Base-by-base conservation (phyloP, 441 rosid genomes). In the Croton setiger region DNA sequence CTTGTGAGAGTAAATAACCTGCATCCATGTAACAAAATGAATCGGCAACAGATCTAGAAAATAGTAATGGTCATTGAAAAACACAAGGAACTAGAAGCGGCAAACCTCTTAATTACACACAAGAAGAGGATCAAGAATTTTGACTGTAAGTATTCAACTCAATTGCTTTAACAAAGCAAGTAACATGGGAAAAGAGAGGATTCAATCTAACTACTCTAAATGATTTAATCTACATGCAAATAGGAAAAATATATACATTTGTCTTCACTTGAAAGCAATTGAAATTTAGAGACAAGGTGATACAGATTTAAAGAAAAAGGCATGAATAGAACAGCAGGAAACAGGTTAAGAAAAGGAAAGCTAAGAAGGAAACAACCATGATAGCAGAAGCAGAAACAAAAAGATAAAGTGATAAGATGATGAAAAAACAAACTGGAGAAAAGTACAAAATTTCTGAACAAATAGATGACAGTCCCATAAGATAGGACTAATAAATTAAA, bases 401-500 rank as follows among this genome's bases (percentile, higher is more conserved):
- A 69, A 66, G 81, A 78, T 73, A 73, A 75, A 72, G 59, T 66
- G 80, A 78, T 78, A 68, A 76, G 81, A 74, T 53, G 72, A 73
- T 69, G 64, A n/a, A 64, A 68, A 23, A 64, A 47, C 66, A 5
- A 54, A 61, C 69, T 6, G 35, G 13, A 73, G 65, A 77, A 70
- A 67, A 74, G 14, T 65, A 63, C 75, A n/a, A 79, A 75, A 81
- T 20, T 12, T 44, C 48, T 33, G 20, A 57, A 27, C 37, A 27
- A 70, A 48, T 43, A 64, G 67, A 57, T 37, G 37, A 17, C 62
- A 45, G n/a, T 20, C 53, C 27, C 21, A 17, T 31, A 0, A n/a
- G 60, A 31, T 13, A 18, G 35, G 56, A 70, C 9, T 17, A 69
- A 58, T 23, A 4, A 41, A 13, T 18, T 0, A 20, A 53, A 44